Percentiles rank a stretch among this genome's conserved stretches.
Evolutionary conservation across 352 stramenopile genomes (phyloP).

Genomic region (Phytophthora agathidicida): DNA sequence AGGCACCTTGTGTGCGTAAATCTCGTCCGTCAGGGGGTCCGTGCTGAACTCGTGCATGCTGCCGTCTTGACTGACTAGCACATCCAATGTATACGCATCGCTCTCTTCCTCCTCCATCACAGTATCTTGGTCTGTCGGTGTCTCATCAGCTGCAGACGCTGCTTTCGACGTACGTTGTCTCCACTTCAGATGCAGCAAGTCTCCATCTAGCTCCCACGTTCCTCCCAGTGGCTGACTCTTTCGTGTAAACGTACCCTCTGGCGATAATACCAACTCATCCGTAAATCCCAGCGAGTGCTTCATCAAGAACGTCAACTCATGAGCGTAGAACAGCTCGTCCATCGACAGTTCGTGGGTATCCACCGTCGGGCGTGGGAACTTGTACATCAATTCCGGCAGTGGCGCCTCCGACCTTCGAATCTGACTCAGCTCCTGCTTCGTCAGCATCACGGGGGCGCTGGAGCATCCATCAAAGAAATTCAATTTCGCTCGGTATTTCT

Average conservation of each 20-base stretch:
- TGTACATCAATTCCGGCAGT: conserved; percentile 71
- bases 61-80: conserved; percentile 73
- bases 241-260: conserved; percentile 62
- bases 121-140: conserved; percentile 14
- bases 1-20: conserved; percentile 64
- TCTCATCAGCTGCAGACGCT: conserved; percentile 12
- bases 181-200: conserved; percentile 87
- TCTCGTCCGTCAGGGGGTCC: conserved; percentile 63
- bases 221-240: conserved; percentile 73
- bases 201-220: conserved; percentile 79
- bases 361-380: conserved; percentile 67
- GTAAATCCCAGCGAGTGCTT: conserved; percentile 75
- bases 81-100: conserved; percentile 72
- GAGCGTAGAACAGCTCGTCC: conserved; percentile 76
- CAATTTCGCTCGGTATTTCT: conserved; percentile 70
- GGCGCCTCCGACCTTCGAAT: conserved; percentile 59
- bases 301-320: conserved; percentile 86
- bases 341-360: conserved; percentile 58
- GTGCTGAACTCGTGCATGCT: conserved; percentile 84
- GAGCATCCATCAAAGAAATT: conserved; percentile 79
- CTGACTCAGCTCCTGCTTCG: conserved; percentile 53
- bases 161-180: conserved; percentile 34
- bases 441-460: conserved; percentile 68
- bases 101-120: conserved; percentile 44
- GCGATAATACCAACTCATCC: conserved; percentile 75